Conservation (phyloP, 1,139 yeast species). For the Groenewaldozyma sp. region DNA sequence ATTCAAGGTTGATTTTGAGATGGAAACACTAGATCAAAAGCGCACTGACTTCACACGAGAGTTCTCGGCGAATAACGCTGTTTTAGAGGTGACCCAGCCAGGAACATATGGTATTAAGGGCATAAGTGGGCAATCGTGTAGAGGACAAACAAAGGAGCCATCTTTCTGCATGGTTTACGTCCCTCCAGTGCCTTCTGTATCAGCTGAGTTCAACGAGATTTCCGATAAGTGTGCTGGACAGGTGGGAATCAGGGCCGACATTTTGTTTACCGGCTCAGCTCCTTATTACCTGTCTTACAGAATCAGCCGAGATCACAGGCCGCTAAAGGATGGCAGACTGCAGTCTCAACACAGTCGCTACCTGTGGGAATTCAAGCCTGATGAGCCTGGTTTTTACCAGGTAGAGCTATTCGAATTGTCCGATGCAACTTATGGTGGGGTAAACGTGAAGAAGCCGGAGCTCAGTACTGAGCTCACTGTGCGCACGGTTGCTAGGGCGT, state of each 20-base stretch:
- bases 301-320: constrained; percentile 30
- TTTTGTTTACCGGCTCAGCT: constrained; percentile 62
- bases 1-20: constrained; percentile 22
- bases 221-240: constrained; percentile 88
- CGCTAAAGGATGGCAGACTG: constrained; percentile 18
- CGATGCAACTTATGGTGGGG: constrained; percentile 29
- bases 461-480: constrained; percentile 27
- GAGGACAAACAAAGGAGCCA: constrained; percentile 46
- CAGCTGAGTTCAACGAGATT: constrained; percentile 39
- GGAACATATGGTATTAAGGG: constrained; percentile 53
- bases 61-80: constrained; percentile 1
- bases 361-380: constrained; percentile 64
- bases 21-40: not conserved
- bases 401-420: constrained; percentile 48
- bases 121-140: constrained; percentile 53
- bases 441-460: constrained; percentile 23
- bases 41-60: constrained; percentile 4
- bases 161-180: constrained; percentile 36
- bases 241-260: constrained; percentile 68
- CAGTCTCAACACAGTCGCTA: constrained; percentile 32
- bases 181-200: constrained; percentile 42
- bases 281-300: constrained; percentile 69
- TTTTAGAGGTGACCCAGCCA: constrained; percentile 40
- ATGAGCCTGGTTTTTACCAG: constrained; percentile 69
- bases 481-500: constrained; percentile 32